These are phyloP conservation scores for Clonostachys rosea DNA, from an alignment of 2,329 filamentous ascomycete species.

Conservation along the genomic window DNA sequence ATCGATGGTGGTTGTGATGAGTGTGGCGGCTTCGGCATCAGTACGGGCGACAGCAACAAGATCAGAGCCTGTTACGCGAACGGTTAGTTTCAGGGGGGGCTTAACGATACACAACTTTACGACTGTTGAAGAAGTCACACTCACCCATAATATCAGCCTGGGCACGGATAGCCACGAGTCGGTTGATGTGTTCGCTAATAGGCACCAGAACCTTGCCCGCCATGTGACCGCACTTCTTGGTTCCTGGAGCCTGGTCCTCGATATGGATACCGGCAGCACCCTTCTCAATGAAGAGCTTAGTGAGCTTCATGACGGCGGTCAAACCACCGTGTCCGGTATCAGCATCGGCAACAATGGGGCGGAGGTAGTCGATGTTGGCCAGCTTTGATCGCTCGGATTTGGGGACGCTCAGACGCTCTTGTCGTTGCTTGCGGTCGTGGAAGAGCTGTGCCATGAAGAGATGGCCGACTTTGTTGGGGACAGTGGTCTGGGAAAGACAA, in stretches of 20 bases:
- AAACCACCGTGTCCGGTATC: slow-evolving; percentile 96
- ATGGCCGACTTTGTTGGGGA: slow-evolving; percentile 96
- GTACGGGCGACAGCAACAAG: slow-evolving; percentile 90
- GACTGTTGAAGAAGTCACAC: slow-evolving; percentile 4
- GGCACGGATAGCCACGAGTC: slow-evolving; percentile 90
- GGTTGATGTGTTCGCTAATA: slow-evolving; percentile 97
- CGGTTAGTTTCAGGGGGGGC: neutral
- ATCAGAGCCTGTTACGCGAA: slow-evolving; percentile 56
- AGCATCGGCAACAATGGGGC: slow-evolving; percentile 93
- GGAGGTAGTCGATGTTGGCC: slow-evolving; percentile 85
- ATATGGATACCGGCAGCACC: slow-evolving; percentile 98
- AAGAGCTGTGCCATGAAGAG: slow-evolving; percentile 98
- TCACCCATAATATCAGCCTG: slow-evolving; percentile 97
- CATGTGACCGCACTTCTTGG: slow-evolving; percentile 99
- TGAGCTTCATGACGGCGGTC: slow-evolving; percentile 99
- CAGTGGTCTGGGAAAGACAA: slow-evolving; percentile 67
- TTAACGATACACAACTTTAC: neutral
- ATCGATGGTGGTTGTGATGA: slow-evolving; percentile 96
- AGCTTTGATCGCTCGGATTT: slow-evolving; percentile 68
- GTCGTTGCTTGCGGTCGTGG: slow-evolving; percentile 98
- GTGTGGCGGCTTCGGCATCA: slow-evolving; percentile 94
- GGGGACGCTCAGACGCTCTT: slow-evolving; percentile 81
- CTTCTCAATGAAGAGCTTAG: slow-evolving; percentile 94
- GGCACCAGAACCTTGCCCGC: slow-evolving; percentile 97
- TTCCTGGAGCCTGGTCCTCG: slow-evolving; percentile 95